Base-by-base conservation (phyloP, 345 rosid species). In the Eucalyptus erythrocorys region DNA sequence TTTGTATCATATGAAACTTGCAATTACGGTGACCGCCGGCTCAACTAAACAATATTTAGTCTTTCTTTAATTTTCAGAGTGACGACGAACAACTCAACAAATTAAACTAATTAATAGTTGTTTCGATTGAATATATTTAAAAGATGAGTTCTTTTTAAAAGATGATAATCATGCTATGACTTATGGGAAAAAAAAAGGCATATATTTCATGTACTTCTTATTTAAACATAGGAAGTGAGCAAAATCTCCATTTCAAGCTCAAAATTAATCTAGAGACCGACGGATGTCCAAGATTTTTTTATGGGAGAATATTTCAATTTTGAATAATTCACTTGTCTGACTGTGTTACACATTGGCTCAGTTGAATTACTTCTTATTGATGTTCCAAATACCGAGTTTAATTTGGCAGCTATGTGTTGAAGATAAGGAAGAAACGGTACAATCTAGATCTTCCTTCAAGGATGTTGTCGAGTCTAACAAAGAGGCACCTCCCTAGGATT, bases 251-350 rank as follows among this genome's bases (percentile, higher is more conserved):
- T 55, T 55, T 55, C 30, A 3, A 30, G 30, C 5, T 55, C 61
- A 55, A 55, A 55, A 24, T 24, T 22, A 22, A 55, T 55, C 61
- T 1, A 55, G 30, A 55, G 61, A 3, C 6, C 0, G 1, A 2
- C 13, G 24, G 0, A 55, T 55, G 3, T 55, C 61, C 27, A 55
- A 55, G 30, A 55, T 24, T 55, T 55, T 53, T 4, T 4, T 2
- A 9, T 55, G 61, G 61, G 5, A 9, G 61, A 55, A 24, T 24
- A 55, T 55, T 55, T 55, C 61, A 10, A 55, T 22, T 10, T 55
- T 55, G 30, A 55, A 55, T 55, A 24, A 55, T 24, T 55, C 30
- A 9, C 61, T 55, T 55, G 61, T 24, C 30, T 55, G 24, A 55
- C 61, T 2, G 27, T 51, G 55, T 50, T 55, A 24, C 30, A 55